These are phyloP conservation scores for Cutaneotrichosporon cavernicola DNA, from an alignment of 1,284 basidiomycete genomes.

Conservation along the genomic window DNA sequence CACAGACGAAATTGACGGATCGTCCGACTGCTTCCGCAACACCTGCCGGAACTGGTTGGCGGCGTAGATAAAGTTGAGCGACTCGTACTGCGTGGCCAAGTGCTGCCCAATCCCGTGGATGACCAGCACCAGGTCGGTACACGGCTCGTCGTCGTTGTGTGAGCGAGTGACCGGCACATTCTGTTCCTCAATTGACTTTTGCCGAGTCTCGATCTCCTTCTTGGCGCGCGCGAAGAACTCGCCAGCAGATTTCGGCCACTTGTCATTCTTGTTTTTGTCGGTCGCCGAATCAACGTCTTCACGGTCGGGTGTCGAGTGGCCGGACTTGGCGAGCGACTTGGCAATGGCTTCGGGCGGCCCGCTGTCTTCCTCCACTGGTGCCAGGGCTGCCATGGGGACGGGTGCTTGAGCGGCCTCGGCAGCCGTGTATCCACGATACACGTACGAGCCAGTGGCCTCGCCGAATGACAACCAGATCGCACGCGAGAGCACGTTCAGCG, in stretches of 20 bases:
- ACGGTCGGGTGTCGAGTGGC: slow-evolving; percentile 32
- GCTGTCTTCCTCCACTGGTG: neutral
- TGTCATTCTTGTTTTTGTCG: slow-evolving; percentile 17
- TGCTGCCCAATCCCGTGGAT: slow-evolving; percentile 58
- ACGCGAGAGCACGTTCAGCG: slow-evolving; percentile 48
- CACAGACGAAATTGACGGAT: slow-evolving; percentile 55
- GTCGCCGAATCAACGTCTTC: slow-evolving; percentile 16
- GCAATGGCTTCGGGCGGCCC: neutral
- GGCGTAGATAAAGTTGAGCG: slow-evolving; percentile 58
- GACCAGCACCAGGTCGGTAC: slow-evolving; percentile 57
- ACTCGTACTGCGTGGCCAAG: slow-evolving; percentile 56
- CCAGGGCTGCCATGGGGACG: neutral
- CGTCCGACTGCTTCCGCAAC: slow-evolving; percentile 52
- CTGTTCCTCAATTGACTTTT: slow-evolving; percentile 45
- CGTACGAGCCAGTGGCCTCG: slow-evolving; percentile 48
- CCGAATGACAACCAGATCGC: slow-evolving; percentile 50
- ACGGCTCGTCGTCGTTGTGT: slow-evolving; percentile 47
- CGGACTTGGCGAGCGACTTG: slow-evolving; percentile 22
- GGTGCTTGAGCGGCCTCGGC: slow-evolving; percentile 36
- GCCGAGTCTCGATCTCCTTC: slow-evolving; percentile 16
- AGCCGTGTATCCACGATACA: slow-evolving; percentile 55
- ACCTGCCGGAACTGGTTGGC: slow-evolving; percentile 56
- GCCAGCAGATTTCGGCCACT: slow-evolving; percentile 4
- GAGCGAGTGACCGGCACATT: slow-evolving; percentile 45
- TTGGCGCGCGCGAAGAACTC: slow-evolving; percentile 12